Base-by-base conservation (phyloP, 768 basidiomycete genomes). In the Naganishia vaughanmartiniae region DNA sequence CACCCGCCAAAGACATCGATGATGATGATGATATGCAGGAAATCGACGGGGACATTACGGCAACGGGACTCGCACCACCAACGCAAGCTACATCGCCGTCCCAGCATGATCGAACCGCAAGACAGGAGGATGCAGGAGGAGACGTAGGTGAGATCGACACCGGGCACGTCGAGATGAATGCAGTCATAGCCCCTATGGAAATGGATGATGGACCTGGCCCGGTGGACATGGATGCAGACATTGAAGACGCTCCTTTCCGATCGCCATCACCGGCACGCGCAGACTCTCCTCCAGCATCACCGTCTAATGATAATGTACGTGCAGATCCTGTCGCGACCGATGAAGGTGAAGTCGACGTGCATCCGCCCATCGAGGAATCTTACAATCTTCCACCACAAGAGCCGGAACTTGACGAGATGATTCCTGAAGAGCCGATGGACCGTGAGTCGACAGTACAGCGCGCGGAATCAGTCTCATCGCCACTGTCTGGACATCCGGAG, bases 11-110 rank as follows among this genome's bases (percentile, higher is more conserved):
- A 34, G 48, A 51, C 28, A 39, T 45, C 11, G 54, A 42, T 30
- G 67, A 57, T 14, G 66, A 34, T 39, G 60, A 58, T n/a, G 69
- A 51, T 14, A 58, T 42, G 58, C 60, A 55, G 31, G 45, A 63
- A n/a, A 45, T 63, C 26, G 60, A 63, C 42, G 60, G 60, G n/a
- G 60, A 63, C 28, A 63, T 63, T 5, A 42, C 42, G 34, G 67
- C 60, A 33, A 34, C 54, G 21, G 39, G 57, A n/a, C 28, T 55
- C 70, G 39, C 55, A 39, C 54, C 65, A 65, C 48, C 65, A 28
- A 66, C 65, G 7, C 65, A 66, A 26, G 33, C 53, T 36, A 45
- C 45, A 30, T 33, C 56, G 60, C 66, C 67, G 46, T 63, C 60
- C 11, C 48, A 67, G 31, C 36, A 28, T 24, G 39, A 66, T 51